Percentiles rank a stretch among this genome's conserved stretches.
Conservation (phyloP, 2,329 filamentous ascomycete species). For the Penicillium sclerotiorum region DNA sequence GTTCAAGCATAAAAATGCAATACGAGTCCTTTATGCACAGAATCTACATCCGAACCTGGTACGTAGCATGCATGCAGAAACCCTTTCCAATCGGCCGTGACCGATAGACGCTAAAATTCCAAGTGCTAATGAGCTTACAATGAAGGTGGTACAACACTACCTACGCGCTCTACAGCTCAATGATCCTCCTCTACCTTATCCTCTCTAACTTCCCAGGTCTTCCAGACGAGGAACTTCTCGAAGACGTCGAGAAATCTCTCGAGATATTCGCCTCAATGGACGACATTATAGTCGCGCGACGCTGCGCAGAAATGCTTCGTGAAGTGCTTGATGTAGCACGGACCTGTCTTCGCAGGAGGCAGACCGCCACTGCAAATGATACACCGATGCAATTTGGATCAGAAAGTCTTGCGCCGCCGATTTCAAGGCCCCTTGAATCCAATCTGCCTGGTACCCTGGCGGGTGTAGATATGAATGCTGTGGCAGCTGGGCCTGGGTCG, state of each 20-base stretch:
- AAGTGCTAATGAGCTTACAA: too few relatives aligned
- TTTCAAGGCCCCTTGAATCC: too few relatives aligned
- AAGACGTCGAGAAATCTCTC: constrained; percentile 33
- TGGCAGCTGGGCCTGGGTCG: neutral
- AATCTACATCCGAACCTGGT: constrained; percentile 36
- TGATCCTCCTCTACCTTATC: constrained; percentile 36
- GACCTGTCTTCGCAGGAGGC: constrained; percentile 16
- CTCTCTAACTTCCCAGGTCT: constrained; percentile 23
- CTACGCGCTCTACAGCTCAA: constrained; percentile 36
- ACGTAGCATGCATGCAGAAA: too few relatives aligned
- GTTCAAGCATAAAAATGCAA: constrained; percentile 30
- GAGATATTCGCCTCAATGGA: constrained; percentile 36
- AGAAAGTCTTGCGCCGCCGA: neutral
- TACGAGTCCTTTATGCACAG: constrained; percentile 34
- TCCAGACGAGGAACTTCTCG: constrained; percentile 24
- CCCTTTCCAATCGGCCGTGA: too few relatives aligned
- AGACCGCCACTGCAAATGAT: too few relatives aligned
- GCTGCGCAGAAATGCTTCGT: constrained; percentile 33
- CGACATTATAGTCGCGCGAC: constrained; percentile 32
- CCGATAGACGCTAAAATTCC: too few relatives aligned
- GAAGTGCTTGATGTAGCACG: constrained; percentile 32
- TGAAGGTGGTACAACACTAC: constrained; percentile 37
- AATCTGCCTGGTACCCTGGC: too few relatives aligned
- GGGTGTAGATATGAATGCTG: neutral
- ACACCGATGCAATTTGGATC: neutral